Base-by-base conservation (phyloP, 2,329 filamentous ascomycete species). In the Colletotrichum tabaci region DNA sequence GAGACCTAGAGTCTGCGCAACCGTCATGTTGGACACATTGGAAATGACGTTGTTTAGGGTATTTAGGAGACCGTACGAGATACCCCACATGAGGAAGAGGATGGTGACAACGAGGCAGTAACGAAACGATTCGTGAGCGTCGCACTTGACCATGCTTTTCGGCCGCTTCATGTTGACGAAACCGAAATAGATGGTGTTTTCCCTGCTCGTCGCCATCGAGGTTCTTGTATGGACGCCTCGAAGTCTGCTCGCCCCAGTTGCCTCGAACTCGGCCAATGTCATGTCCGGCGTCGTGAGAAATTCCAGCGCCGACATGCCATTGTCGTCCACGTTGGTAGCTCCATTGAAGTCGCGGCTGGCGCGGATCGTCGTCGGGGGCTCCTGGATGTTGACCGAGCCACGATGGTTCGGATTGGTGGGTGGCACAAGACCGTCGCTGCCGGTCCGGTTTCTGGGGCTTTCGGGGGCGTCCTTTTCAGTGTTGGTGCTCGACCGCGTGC, bases 51-150 rank as follows among this genome's bases (percentile, higher is more conserved):
- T 87, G 79, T 97, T 97, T 38, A 98, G 87, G 0, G 92, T 92
- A 77, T 96, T 94, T 7, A 98, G 85, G 2, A 98, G 87, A 0
- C 95, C 95, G 76, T 98, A 98, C 0, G 94, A 95, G 69, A 98
- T 92, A 0, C 95, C 95, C 95, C 94, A 97, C 3, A 98, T 84
- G 74, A 97, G 91, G 82, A 98, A 97, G 0, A 98, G 84, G 8
- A 95, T 88, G 1, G 93, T 94, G 26, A 97, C 94, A 74, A 94
- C 85, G 18, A 88, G 87, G 77, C 93, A 91, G 74, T 94, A 94
- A 74, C 91, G 92, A 74, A 93, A 83, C 0, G 92, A 93, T 73
- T 95, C 92, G 13, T 82, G 79, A 1, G 86, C 86, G 1, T 88
- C 90, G 67, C 90, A 89, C 26, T 89, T 85, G 9, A 94, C 88